Evolutionary conservation across 2,329 filamentous ascomycete genomes (phyloP).

Genomic region (Nemania bipapillata): DNA sequence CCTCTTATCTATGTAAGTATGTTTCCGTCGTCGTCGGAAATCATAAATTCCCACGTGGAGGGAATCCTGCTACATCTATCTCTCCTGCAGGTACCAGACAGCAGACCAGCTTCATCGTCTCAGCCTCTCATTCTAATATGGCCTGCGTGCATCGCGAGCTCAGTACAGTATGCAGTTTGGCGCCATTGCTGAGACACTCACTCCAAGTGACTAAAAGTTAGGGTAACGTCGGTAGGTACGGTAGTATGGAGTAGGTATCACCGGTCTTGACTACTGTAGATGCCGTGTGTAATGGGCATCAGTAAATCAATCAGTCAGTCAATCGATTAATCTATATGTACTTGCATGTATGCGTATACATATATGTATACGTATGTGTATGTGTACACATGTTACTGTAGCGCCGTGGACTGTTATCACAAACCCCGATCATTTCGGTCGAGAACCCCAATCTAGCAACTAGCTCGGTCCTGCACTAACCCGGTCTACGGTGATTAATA

Average conservation of each 20-base stretch:
- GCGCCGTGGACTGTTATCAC: neutral
- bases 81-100: slow-evolving; percentile 6
- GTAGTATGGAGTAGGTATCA: neutral
- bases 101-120: neutral
- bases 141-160: neutral
- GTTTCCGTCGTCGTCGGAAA: neutral
- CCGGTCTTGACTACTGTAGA: no score
- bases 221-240: neutral
- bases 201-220: neutral
- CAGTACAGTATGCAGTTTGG: neutral
- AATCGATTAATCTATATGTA: no score
- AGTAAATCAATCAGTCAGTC: no score
- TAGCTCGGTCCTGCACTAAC: neutral
- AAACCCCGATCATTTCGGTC: slow-evolving; percentile 13
- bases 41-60: slow-evolving; percentile 9
- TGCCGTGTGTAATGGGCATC: slow-evolving; percentile 26
- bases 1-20: no score
- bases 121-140: neutral
- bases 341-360: no score
- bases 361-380: no score
- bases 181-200: no score
- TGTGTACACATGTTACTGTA: no score
- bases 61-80: neutral
- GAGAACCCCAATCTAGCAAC: slow-evolving; percentile 8
- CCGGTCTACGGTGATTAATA: slow-evolving; percentile 5